Conservation (phyloP, 805 yeast genomes). For the Debaryomyces prosopidis region DNA sequence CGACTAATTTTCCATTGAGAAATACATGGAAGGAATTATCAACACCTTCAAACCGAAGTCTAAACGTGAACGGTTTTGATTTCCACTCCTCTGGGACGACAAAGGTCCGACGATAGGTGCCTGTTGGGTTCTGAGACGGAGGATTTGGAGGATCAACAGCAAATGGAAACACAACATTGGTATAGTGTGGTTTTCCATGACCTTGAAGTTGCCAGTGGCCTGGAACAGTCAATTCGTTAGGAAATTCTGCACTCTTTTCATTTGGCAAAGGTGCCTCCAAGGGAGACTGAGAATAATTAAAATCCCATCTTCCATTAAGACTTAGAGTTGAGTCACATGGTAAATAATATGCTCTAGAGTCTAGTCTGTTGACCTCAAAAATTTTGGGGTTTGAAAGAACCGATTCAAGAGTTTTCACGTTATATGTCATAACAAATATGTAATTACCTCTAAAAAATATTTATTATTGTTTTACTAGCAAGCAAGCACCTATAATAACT, state of each 20-base stretch:
- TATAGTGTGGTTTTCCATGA: slow-evolving; percentile 32
- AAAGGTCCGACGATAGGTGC: slow-evolving; percentile 28
- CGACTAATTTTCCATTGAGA: slow-evolving; percentile 29
- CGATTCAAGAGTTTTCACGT: neutral
- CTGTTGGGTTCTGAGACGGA: slow-evolving; percentile 31
- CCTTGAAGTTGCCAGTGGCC: slow-evolving; percentile 40
- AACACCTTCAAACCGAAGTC: slow-evolving; percentile 37
- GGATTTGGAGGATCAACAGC: slow-evolving; percentile 33
- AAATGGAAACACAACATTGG: slow-evolving; percentile 31
- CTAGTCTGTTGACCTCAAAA: slow-evolving; percentile 11
- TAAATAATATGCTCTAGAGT: slow-evolving; percentile 14
- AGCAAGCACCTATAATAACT: too few relatives aligned
- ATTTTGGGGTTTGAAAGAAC: slow-evolving; percentile 11
- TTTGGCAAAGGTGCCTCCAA: slow-evolving; percentile 8
- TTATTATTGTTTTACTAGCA: too few relatives aligned
- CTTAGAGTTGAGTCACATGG: slow-evolving; percentile 8
- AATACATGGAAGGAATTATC: slow-evolving; percentile 33
- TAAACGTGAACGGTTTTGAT: slow-evolving; percentile 8
- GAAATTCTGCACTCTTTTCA: slow-evolving; percentile 2
- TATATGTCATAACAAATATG: slow-evolving; percentile 2
- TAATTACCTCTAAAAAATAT: too few relatives aligned
- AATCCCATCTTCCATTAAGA: slow-evolving; percentile 16
- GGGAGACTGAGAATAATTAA: slow-evolving; percentile 10
- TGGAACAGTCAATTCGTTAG: slow-evolving; percentile 22
- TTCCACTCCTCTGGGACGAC: slow-evolving; percentile 13